Base-by-base conservation (phyloP, 2,329 filamentous ascomycete species). In the Colletotrichum destructivum region DNA sequence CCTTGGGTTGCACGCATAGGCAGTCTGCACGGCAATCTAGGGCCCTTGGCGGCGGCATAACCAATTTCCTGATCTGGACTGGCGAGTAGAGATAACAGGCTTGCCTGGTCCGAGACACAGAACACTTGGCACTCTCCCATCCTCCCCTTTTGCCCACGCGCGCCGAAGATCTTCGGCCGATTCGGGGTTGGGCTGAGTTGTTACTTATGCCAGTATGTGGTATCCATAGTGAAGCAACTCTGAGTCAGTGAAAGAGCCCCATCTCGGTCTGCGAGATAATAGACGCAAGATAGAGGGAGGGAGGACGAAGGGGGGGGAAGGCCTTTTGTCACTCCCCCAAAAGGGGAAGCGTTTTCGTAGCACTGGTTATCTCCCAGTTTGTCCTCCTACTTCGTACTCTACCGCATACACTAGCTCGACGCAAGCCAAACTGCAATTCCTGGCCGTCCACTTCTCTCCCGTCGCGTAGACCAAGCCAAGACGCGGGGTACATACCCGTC, bases 401-500 rank as follows among this genome's bases (percentile, higher is more conserved):
- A 23, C 23, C 23, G 23, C 46, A 55, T 52, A 65, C 61, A 26
- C 26, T 66, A 66, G 62, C 56, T 47, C 42, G 55, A 70, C 40
- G 67, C 54, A 55, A 56, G 62, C 62, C 23, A n/a, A 66, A 42
- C 26, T 47, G 52, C 57, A 52, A 52, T 54, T 38, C 38, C 51
- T 40, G 18, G 65, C 49, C 23, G 26, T 49, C 51, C 52, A 54
- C 35, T 62, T 42, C 57, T 23, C 23, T 62, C 59, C 56, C 54
- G 67, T 31, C 47, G 46, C 46, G 23, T 47, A 54, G 40, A 42
- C 57, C 40, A 35, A 65, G 47, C 69, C 59, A 71, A 63, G 65
- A 69, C 54, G 69, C 59, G 69, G 69, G 69, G 69, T 71, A 71
- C 69, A 71, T 71, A 71, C 69, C 69, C 69, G 69, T 55, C 69